Conservation (phyloP, 305 asterid genomes). For the Fraxinus platypoda region DNA sequence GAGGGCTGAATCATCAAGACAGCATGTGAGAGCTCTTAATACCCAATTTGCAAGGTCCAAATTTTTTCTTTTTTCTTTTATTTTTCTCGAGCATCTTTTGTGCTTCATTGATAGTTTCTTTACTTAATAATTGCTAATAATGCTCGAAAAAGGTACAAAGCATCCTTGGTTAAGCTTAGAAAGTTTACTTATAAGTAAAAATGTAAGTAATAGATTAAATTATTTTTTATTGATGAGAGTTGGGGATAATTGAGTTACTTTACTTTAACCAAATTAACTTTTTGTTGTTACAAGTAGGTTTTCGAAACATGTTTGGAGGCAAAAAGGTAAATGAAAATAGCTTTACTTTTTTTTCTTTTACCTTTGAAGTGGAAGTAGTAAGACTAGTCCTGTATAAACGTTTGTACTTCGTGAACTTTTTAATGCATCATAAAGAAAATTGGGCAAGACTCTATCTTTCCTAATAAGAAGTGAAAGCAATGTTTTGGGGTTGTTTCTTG, state of each 20-base stretch:
- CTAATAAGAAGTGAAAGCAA: background rate
- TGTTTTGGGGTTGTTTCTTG: background rate
- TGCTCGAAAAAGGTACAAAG: background rate
- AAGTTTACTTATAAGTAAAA: background rate
- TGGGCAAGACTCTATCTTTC: background rate
- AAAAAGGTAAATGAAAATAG: background rate
- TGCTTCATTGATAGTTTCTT: background rate
- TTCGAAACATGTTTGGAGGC: background rate
- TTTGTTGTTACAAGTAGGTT: background rate
- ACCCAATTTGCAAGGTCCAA: slow-evolving; percentile 82
- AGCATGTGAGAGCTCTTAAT: slow-evolving; percentile 95
- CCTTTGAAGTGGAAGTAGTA: background rate
- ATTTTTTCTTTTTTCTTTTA: background rate
- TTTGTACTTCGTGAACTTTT: background rate
- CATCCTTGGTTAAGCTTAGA: background rate
- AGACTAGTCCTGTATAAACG: background rate
- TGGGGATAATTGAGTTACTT: background rate
- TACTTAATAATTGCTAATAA: background rate
- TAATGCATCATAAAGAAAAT: background rate
- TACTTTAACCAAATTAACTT: background rate
- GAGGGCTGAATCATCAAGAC: slow-evolving; percentile 81
- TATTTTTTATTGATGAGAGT: background rate
- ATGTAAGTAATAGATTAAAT: background rate
- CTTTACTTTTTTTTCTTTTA: background rate
- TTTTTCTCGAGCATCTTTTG: background rate